phyloP scores from a whole-genome alignment of 2,329 filamentous ascomycete species.

The Coniella lustricola region DNA sequence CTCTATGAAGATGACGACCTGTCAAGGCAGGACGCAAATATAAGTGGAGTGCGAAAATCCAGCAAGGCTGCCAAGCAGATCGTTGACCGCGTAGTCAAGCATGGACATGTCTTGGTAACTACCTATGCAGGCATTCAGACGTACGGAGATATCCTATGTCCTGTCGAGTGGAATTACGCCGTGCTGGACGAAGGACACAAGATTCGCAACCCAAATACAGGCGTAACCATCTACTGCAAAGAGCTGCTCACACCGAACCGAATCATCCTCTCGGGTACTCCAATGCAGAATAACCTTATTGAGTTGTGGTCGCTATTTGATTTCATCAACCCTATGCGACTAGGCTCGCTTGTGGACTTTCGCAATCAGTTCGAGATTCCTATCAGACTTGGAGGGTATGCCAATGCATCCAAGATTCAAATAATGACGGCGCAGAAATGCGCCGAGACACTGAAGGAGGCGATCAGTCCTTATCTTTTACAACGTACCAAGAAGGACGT shows the following conservation, averaged over 20 bases:
- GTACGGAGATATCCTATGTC: conserved; percentile 75
- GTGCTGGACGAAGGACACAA: conserved; percentile 97
- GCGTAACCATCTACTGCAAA: conserved; percentile 92
- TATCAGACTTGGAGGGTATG: conserved; percentile 88
- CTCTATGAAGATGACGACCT: conserved; percentile 46
- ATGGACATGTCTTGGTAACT: conserved; percentile 90
- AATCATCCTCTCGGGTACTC: conserved; percentile 90
- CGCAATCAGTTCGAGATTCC: conserved; percentile 88
- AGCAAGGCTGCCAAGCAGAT: conserved; percentile 70
- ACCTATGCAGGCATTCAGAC: conserved; percentile 95
- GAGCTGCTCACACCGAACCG: conserved; percentile 84
- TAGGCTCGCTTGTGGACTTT: conserved; percentile 88
- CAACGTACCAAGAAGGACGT: conserved; percentile 93
- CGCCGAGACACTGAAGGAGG: conserved; percentile 86
- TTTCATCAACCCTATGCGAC: conserved; percentile 92
- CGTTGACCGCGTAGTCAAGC: conserved; percentile 69
- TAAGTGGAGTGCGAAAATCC: conserved; percentile 42
- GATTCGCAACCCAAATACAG: conserved; percentile 92
- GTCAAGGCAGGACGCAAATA: conserved; percentile 31
- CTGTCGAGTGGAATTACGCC: conserved; percentile 85
- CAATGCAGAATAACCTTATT: conserved; percentile 93
- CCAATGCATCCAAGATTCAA: conserved; percentile 88
- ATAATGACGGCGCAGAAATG: conserved; percentile 93
- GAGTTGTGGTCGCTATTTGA: conserved; percentile 98
- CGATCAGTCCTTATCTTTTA: conserved; percentile 86